Evolutionary conservation across 2,329 filamentous ascomycete genomes (phyloP), one percentile per base, ranked within the genome.

Genomic region (Fusarium euwallaceae): DNA sequence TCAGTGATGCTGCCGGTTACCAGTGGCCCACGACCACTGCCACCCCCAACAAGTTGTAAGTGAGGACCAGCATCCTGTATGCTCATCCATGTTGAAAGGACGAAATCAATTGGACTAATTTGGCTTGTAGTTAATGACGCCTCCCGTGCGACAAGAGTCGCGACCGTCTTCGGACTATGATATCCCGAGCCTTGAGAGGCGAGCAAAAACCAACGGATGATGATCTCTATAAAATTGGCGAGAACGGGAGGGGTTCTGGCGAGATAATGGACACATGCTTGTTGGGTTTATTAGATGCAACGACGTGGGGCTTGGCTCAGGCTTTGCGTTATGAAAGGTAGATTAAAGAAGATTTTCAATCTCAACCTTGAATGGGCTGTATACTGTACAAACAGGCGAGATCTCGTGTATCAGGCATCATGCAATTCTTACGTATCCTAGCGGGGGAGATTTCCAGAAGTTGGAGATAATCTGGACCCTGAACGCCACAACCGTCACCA

Each of bases 1-100:
- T 99, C 88, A 97, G 94, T 82, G 97, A 99, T 80, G 95, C 95
- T 72, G 94, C 95, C 78, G 95, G 95, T 66, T 98, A 98, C 87
- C 95, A 97, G 86, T 98, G 95, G 95, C 94, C 95, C 39, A 93
- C 94, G 68, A 94, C 93, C 69, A 91, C 92, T 74, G 90, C 91
- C 37, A 87, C 89, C 48, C 86, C 86, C 58, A 95, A 94, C 89
- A 95, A 95, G 88, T 91, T 97, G 89, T 97, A 92, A 91, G 88
- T 88, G 71, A 64, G 62, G 62, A 66, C 66, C 66, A 62, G 72
- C 61, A 69, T 69, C 59, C 59, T 67, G 67, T 67, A 73, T 55
- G 69, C 59, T 61, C 61, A 64, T 67, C 69, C 63, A 63, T 68
- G 51, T 65, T 63, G 51, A 59, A 59, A 27, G 41, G 48, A 11